Percentiles rank a stretch among this genome's conserved stretches.
Evolutionary conservation across 2,329 filamentous ascomycete genomes (phyloP).

Genomic region (Clonostachys byssicola): DNA sequence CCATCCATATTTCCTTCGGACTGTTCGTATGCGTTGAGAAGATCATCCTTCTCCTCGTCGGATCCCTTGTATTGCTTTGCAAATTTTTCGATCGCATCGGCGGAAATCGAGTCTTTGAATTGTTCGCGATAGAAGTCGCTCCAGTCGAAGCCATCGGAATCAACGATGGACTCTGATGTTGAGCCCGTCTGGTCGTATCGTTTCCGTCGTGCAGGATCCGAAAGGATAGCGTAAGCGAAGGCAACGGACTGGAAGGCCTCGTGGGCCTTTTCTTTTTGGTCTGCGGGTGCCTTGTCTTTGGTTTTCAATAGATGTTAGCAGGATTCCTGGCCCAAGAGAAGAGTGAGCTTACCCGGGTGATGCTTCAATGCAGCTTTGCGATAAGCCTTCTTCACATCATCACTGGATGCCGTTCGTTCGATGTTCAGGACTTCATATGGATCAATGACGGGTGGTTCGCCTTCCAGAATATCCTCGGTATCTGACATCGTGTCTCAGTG

Average conservation of each 20-base stretch:
- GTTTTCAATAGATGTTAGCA: neutral
- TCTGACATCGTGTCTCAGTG: slow-evolving; percentile 32
- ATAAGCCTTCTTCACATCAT: slow-evolving; percentile 87
- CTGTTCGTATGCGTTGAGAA: slow-evolving; percentile 72
- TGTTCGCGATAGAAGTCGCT: slow-evolving; percentile 83
- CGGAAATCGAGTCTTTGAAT: slow-evolving; percentile 71
- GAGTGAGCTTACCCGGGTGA: slow-evolving; percentile 65
- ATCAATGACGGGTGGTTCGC: slow-evolving; percentile 59
- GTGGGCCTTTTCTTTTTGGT: slow-evolving; percentile 68
- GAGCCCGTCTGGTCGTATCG: slow-evolving; percentile 90
- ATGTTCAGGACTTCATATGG: slow-evolving; percentile 81
- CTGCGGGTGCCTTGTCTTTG: slow-evolving; percentile 70
- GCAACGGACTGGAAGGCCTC: slow-evolving; percentile 84
- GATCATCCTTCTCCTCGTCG: slow-evolving; percentile 75
- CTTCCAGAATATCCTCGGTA: slow-evolving; percentile 47
- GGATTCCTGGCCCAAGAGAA: no score
- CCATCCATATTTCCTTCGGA: slow-evolving; percentile 70
- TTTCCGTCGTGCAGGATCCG: slow-evolving; percentile 72
- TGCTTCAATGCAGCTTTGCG: slow-evolving; percentile 84
- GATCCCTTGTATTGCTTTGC: slow-evolving; percentile 77
- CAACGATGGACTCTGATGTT: slow-evolving; percentile 76
- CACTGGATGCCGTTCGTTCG: slow-evolving; percentile 63
- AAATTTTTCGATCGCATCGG: slow-evolving; percentile 72
- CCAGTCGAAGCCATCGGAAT: slow-evolving; percentile 85
- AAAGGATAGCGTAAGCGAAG: slow-evolving; percentile 91